Evolutionary conservation across 257 asterid species (phyloP).

Genomic region (Buddleja alternifolia): DNA sequence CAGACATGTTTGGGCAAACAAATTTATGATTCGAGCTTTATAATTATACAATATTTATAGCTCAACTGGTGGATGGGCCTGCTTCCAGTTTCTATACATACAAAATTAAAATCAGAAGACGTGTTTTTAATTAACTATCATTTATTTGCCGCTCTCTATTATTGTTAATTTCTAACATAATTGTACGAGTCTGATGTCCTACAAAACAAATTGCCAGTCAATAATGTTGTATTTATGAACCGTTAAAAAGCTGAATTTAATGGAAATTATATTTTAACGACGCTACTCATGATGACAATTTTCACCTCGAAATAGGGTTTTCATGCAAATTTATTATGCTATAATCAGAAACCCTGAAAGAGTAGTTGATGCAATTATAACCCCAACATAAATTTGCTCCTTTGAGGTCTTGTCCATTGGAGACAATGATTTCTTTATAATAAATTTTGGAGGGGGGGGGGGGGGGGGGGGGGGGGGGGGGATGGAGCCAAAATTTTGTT

Average conservation of each 20-base stretch:
- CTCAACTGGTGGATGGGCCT: no score
- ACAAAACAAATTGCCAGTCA: background rate
- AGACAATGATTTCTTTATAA: slow-evolving; percentile 10
- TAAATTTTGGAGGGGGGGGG: background rate
- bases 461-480: background rate
- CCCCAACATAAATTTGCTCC: background rate
- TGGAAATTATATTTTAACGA: no score
- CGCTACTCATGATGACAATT: background rate
- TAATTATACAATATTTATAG: no score
- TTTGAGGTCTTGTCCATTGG: background rate
- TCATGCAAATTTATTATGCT: background rate
- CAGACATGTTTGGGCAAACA: no score
- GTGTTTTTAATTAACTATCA: no score
- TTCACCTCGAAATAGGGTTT: background rate
- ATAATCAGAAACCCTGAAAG: background rate
- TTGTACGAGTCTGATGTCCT: background rate
- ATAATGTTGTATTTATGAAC: background rate
- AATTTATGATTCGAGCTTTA: no score
- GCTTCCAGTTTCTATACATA: no score
- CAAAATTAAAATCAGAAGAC: no score
- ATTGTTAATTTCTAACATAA: background rate
- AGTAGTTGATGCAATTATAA: slow-evolving; percentile 27
- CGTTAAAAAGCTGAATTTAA: slow-evolving; percentile 2
- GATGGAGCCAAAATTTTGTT: background rate
- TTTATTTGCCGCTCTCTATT: no score